phyloP scores from a whole-genome alignment of 1,284 basidiomycete species.

The Athelia psychrophila region DNA sequence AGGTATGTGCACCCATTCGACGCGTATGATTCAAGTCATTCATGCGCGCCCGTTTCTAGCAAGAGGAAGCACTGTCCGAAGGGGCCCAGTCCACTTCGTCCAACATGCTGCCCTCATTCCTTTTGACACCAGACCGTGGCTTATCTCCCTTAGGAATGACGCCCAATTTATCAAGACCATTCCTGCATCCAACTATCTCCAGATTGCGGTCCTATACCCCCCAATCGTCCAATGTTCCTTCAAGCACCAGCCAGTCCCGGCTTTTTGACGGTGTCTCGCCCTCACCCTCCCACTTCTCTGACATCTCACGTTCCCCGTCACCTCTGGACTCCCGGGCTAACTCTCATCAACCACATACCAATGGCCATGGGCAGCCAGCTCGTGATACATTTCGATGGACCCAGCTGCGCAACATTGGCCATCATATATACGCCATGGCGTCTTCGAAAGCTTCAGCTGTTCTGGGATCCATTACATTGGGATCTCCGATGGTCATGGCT shows the following conservation, averaged over 20 bases:
- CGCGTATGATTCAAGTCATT: slow-evolving; percentile 7
- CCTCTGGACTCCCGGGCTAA: slow-evolving; percentile 46
- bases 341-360: slow-evolving; percentile 18
- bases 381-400: slow-evolving; percentile 80
- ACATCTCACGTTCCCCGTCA: slow-evolving; percentile 69
- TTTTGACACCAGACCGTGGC: slow-evolving; percentile 32
- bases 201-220: slow-evolving; percentile 73
- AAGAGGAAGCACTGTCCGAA: slow-evolving; percentile 38
- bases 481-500: slow-evolving; percentile 78
- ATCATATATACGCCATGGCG: slow-evolving; percentile 51
- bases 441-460: slow-evolving; percentile 61
- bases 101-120: slow-evolving; percentile 24
- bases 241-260: slow-evolving; percentile 46
- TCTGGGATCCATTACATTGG: slow-evolving; percentile 53
- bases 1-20: slow-evolving; percentile 35
- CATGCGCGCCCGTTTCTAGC: slow-evolving; percentile 16
- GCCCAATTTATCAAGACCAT: slow-evolving; percentile 42
- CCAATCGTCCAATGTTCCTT: slow-evolving; percentile 46
- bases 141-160: slow-evolving; percentile 28
- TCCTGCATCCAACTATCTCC: slow-evolving; percentile 78
- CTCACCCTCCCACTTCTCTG: slow-evolving; percentile 66
- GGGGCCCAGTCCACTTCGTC: slow-evolving; percentile 43
- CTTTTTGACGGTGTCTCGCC: slow-evolving; percentile 44
- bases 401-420: slow-evolving; percentile 58
- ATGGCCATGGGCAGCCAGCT: slow-evolving; percentile 24